These are phyloP conservation scores for Peterozyma toletana DNA, from an alignment of 805 yeast genomes.

Conservation along the genomic window DNA sequence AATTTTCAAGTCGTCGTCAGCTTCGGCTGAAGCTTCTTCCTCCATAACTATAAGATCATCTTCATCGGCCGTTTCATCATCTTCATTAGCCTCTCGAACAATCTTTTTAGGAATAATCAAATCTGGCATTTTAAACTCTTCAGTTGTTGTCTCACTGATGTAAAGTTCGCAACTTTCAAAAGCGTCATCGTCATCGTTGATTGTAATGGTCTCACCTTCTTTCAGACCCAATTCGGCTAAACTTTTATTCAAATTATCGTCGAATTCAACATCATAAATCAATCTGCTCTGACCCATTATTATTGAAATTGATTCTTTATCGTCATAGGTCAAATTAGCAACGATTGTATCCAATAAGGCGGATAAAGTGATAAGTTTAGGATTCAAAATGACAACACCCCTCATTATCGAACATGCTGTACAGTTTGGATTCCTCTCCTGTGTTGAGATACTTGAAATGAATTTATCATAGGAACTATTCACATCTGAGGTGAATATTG, in stretches of 20 bases:
- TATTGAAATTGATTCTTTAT: constrained; percentile 43
- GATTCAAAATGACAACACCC: constrained; percentile 35
- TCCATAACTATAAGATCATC: constrained; percentile 8
- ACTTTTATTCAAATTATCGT: constrained; percentile 53
- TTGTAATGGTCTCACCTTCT: constrained; percentile 55
- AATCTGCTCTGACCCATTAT: constrained; percentile 53
- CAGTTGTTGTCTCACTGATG: constrained; percentile 22
- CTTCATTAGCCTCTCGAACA: not conserved
- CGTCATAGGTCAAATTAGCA: constrained; percentile 38
- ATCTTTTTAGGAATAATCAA: constrained; percentile 15
- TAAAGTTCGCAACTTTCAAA: constrained; percentile 59
- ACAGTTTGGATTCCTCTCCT: constrained; percentile 64
- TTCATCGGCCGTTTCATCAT: constrained; percentile 2
- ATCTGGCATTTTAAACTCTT: constrained; percentile 20
- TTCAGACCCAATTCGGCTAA: constrained; percentile 47
- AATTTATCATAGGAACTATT: constrained; percentile 40
- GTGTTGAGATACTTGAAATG: constrained; percentile 55
- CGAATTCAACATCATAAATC: constrained; percentile 82
- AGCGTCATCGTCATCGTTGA: constrained; percentile 76
- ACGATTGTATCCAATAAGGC: constrained; percentile 46
- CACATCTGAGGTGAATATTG: constrained; percentile 43
- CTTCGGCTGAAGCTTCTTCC: constrained; percentile 16
- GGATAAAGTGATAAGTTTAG: constrained; percentile 23
- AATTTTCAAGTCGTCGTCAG: constrained; percentile 12
- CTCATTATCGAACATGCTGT: constrained; percentile 54